Conservation (phyloP, 164 flowering plant genomes). For the Warburgia ugandensis region DNA sequence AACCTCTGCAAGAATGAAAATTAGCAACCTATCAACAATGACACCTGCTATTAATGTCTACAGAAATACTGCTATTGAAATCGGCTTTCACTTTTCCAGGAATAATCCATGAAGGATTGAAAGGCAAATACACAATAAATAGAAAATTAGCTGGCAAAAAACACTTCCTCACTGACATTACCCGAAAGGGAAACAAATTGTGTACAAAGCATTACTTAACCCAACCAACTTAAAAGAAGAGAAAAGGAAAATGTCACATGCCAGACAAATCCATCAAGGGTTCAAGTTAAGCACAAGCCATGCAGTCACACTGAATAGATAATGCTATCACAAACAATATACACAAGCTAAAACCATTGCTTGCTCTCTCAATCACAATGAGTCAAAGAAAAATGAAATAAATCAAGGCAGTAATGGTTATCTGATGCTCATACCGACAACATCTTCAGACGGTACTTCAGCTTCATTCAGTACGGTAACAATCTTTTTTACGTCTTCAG, state of each 20-base stretch:
- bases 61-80: neutral
- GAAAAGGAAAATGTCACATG: too few relatives aligned
- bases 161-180: too few relatives aligned
- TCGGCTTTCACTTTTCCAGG: neutral
- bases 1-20: conserved; percentile 51
- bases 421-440: conserved; percentile 47
- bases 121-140: neutral
- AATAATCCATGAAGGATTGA: neutral
- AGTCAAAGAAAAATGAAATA: neutral
- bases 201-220: neutral
- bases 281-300: neutral
- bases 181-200: neutral
- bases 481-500: conserved; percentile 78
- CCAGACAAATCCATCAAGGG: neutral
- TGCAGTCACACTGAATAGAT: neutral
- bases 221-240: neutral
- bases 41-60: neutral
- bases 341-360: too few relatives aligned
- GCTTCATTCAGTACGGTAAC: conserved; percentile 53
- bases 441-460: conserved; percentile 68
- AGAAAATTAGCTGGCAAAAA: neutral
- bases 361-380: neutral
- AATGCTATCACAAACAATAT: neutral
- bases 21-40: conserved; percentile 7
- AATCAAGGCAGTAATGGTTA: neutral